Conservation (phyloP, 2,329 filamentous ascomycete species). For the Colletotrichum filicis region DNA sequence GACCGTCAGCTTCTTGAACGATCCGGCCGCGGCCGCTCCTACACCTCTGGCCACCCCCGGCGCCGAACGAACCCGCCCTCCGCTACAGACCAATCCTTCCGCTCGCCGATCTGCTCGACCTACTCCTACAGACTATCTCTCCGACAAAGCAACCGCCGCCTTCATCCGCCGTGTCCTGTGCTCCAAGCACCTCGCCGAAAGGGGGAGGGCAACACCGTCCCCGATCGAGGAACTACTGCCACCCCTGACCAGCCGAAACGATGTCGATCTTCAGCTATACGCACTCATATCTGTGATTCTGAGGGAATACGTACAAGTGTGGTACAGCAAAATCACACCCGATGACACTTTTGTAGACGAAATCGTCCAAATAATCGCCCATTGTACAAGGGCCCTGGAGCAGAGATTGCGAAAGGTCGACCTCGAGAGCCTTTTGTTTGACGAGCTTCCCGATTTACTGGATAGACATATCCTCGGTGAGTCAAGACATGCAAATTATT, state of each 20-base stretch:
- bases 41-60: constrained; percentile 31
- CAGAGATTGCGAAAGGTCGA: constrained; percentile 86
- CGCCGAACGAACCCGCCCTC: constrained; percentile 40
- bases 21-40: constrained; percentile 21
- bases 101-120: constrained; percentile 46
- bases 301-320: constrained; percentile 89
- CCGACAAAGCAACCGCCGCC: constrained; percentile 81
- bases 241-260: constrained; percentile 92
- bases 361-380: constrained; percentile 89
- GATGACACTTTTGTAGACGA: constrained; percentile 91
- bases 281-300: constrained; percentile 90
- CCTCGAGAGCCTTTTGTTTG: constrained; percentile 82
- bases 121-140: constrained; percentile 63
- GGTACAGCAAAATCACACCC: constrained; percentile 93
- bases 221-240: constrained; percentile 87
- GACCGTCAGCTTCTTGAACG: constrained; percentile 31
- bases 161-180: constrained; percentile 88
- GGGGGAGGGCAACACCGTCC: constrained; percentile 61
- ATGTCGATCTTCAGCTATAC: constrained; percentile 93
- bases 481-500: constrained; percentile 20
- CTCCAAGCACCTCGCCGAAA: constrained; percentile 72
- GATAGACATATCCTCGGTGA: constrained; percentile 83
- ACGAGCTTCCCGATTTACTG: constrained; percentile 87
- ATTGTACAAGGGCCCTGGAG: constrained; percentile 89
- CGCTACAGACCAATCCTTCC: constrained; percentile 32